Evolutionary conservation across 495 filamentous ascomycete species (phyloP), one percentile per base, ranked within the genome.

Genomic region (Bombardia bombarda): DNA sequence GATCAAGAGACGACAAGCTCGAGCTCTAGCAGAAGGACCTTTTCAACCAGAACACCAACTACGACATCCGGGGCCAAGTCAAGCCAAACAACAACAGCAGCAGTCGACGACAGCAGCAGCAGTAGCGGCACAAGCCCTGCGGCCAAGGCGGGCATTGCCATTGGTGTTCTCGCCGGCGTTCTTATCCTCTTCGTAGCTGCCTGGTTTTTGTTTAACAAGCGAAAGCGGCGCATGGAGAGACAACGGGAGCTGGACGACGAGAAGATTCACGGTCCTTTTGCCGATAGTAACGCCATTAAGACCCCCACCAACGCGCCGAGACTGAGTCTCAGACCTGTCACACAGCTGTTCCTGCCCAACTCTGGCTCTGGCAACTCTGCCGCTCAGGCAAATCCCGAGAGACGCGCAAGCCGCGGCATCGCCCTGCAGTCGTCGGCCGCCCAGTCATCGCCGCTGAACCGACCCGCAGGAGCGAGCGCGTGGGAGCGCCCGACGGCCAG

Each of bases 261-360:
- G 68, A 80, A 66, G 75, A 53, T 60, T 43, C 55, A 66, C 44
- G 63, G 77, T 38, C 58, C 67, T 9, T 64, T 66, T 32, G 58
- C 65, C 41, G 69, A 69, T 43, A 52, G 58, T 26, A 54, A 53
- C 19, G 61, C 53, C 36, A 67, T 67, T 38, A 46, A 33, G 8
- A 52, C 60, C 6, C 56, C 58, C 12, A 54, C 55, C 42, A 65
- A 63, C 14, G 81, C 80, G 14, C 85, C 90, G 3, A 79, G 80
- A 41, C 72, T 97, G 32, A 93, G 88, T 51, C 73, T 95, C 38
- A 83, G 87, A 28, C 92, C 90, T 0, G 77, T 94, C 24, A 90
- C 88, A 42, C 81, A 94, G 53, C n/a, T n/a, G n/a, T 93, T 97
- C 60, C 72, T 83, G 10, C 89, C 89, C 7, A 82, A 77, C 46